Percentiles rank a stretch among this genome's conserved stretches.
Conservation (phyloP, 1,139 yeast genomes). For the Diutina rugosa region DNA sequence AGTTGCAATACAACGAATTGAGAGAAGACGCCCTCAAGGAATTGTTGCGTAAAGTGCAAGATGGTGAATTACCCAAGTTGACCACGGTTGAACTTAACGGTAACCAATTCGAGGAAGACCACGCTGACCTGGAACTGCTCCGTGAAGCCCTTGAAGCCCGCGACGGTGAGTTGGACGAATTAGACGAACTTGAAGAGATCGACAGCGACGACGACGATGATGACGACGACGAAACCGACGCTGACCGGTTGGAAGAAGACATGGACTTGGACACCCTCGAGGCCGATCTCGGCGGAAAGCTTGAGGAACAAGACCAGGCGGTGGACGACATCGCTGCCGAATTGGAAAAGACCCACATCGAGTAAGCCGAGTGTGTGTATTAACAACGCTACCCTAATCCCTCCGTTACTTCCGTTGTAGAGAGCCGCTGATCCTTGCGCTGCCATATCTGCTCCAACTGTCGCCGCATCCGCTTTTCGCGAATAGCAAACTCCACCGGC, state of each 20-base stretch:
- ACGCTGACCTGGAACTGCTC: constrained; percentile 21
- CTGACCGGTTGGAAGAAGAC: constrained; percentile 32
- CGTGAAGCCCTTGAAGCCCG: constrained; percentile 37
- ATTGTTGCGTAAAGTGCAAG: constrained; percentile 34
- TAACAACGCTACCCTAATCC: background rate
- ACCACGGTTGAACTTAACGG: constrained; percentile 76
- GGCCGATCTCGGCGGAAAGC: constrained; percentile 33
- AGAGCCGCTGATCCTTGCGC: background rate
- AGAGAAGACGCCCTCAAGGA: constrained; percentile 49
- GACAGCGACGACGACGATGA: constrained; percentile 80
- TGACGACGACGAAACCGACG: constrained; percentile 56
- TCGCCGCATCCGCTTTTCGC: background rate
- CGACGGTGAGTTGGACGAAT: constrained; percentile 82
- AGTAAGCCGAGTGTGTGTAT: constrained; percentile 3
- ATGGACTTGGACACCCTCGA: constrained; percentile 48
- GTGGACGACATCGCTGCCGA: constrained; percentile 53
- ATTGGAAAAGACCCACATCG: constrained; percentile 40
- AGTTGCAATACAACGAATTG: constrained; percentile 84
- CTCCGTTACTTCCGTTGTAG: background rate
- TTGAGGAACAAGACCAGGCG: constrained; percentile 17
- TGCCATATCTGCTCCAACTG: background rate
- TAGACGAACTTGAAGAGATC: constrained; percentile 87
- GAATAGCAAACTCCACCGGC: background rate
- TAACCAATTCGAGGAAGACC: constrained; percentile 54
- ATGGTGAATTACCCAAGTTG: constrained; percentile 43